A percentile compares a stretch with the other conserved stretches of the same genome.
These are phyloP conservation scores for Drosera capensis DNA, from an alignment of 148 eudicot genomes.

Conservation along the genomic window DNA sequence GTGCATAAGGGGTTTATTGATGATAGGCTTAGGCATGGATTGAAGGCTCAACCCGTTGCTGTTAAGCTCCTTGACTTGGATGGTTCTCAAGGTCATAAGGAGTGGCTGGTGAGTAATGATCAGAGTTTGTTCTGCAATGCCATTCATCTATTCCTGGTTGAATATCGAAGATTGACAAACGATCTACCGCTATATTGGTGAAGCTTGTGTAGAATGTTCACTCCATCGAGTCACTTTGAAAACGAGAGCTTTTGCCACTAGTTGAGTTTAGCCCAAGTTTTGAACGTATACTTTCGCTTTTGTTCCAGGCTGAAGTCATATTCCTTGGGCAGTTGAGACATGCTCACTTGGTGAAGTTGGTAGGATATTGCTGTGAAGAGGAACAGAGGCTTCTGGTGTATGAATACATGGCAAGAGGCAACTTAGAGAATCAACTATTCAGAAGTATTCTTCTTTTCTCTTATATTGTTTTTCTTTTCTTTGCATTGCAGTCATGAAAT, in stretches of 20 bases:
- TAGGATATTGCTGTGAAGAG: slow-evolving; percentile 2
- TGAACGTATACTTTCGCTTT: no score
- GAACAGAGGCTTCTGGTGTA: slow-evolving; percentile 10
- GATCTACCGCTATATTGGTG: no score
- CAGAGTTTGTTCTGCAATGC: no score
- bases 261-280: no score
- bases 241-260: no score
- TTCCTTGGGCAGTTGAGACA: slow-evolving; percentile 2
- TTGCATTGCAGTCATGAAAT: background rate
- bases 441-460: slow-evolving; percentile 1
- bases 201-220: no score
- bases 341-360: slow-evolving; percentile 1
- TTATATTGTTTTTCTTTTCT: background rate
- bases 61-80: slow-evolving; percentile 18
- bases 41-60: slow-evolving; percentile 12
- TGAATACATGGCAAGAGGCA: slow-evolving; percentile 10
- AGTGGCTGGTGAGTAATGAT: slow-evolving; percentile 11
- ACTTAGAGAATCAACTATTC: slow-evolving; percentile 6
- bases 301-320: background rate
- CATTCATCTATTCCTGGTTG: no score
- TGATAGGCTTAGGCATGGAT: slow-evolving; percentile 13
- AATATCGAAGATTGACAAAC: no score
- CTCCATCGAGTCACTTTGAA: no score
- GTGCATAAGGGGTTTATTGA: slow-evolving; percentile 13
- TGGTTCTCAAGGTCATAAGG: slow-evolving; percentile 15